A percentile compares a stretch with the other conserved stretches of the same genome.
Evolutionary conservation across 345 rosid species (phyloP).

Genomic region (Citrus reticulata): DNA sequence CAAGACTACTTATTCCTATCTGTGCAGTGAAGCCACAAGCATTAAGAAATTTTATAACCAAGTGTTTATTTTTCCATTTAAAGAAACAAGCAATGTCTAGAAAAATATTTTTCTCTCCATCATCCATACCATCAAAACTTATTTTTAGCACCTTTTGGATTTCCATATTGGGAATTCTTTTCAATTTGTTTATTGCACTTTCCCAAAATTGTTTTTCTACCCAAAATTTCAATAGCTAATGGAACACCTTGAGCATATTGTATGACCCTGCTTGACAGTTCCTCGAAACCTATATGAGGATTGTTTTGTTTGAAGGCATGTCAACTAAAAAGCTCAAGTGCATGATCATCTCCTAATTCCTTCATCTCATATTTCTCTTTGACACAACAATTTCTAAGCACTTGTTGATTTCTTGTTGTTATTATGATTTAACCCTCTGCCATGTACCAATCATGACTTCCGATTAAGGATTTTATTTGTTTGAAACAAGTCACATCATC

Average conservation of each 20-base stretch:
- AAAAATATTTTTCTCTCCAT: background rate
- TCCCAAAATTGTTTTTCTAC: background rate
- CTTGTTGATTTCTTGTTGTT: conserved; percentile 1
- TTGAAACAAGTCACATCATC: too few species aligned
- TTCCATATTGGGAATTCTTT: background rate
- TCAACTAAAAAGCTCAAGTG: background rate
- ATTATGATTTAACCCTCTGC: background rate
- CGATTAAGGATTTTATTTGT: too few species aligned
- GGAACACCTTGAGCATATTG: conserved; percentile 2
- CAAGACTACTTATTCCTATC: background rate
- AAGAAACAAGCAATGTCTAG: conserved; percentile 17
- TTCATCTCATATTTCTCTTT: background rate
- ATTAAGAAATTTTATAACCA: background rate
- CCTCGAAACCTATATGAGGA: background rate
- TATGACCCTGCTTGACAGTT: background rate
- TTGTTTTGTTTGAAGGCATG: background rate
- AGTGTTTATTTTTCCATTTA: background rate
- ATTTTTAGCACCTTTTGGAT: conserved; percentile 1
- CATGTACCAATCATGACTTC: too few species aligned
- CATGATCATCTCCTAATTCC: background rate
- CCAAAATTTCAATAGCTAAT: conserved; percentile 7
- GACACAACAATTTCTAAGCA: background rate
- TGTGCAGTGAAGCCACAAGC: conserved; percentile 9
- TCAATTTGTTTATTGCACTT: background rate
- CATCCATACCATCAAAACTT: conserved; percentile 7